phyloP scores from a whole-genome alignment of 2,329 filamentous ascomycete species.

The Colletotrichum sp. region DNA sequence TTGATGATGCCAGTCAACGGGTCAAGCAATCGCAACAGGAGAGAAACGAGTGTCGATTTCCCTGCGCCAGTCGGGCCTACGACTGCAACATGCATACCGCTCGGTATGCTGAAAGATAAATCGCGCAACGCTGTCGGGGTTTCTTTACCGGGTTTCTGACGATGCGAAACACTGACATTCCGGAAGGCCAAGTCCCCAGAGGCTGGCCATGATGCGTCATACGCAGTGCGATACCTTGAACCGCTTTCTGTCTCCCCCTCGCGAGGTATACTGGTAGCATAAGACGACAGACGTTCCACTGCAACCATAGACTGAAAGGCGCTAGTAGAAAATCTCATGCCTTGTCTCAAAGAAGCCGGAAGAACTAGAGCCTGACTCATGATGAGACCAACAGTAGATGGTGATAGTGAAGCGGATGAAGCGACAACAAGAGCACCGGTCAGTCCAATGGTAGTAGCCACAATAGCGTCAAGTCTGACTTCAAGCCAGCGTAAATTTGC shows the following conservation, averaged over 20 bases:
- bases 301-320: neutral
- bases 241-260: fast-evolving
- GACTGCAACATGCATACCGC: neutral
- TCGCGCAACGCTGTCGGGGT: neutral
- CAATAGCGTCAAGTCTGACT: neutral
- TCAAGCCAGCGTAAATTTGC: neutral
- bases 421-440: neutral
- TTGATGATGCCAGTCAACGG: neutral
- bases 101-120: neutral
- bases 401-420: neutral
- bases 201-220: neutral
- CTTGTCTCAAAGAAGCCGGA: neutral
- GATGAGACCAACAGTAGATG: neutral
- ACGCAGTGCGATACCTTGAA: neutral
- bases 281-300: neutral
- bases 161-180: neutral
- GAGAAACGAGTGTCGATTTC: neutral
- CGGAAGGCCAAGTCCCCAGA: neutral
- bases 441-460: neutral
- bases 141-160: neutral
- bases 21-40: neutral
- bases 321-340: neutral
- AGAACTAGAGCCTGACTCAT: neutral
- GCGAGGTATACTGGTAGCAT: neutral
- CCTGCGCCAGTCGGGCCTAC: neutral